Base-by-base conservation (phyloP, 2,329 filamentous ascomycete species). In the Sclerotinia spermophila region DNA sequence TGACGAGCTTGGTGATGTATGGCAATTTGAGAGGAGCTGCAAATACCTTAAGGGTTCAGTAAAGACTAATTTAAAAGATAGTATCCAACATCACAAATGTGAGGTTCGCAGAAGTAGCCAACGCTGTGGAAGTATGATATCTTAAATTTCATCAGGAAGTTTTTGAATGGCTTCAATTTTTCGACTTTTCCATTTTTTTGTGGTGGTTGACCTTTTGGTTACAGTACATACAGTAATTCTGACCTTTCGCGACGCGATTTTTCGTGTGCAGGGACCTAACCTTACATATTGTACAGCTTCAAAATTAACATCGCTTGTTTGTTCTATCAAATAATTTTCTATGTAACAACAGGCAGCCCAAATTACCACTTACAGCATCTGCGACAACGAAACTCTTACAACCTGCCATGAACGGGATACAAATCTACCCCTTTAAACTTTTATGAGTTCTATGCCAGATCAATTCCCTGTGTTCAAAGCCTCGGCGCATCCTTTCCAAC, bases 401-500 rank as follows among this genome's bases (percentile, higher is more conserved):
- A 61, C 21, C 38, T 59, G 53, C 33, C 55, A 68, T 68, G 51
- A 68, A 45, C 44, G 24, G 11, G 21, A 60, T 60, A 48, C n/a
- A n/a, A 35, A 61, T 21, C 24, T 40, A 44, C 13, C 19, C 30
- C 21, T 55, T 53, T 45, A 6, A 66, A 58, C 33, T 69, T 65
- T 33, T 27, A 44, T 69, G 53, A 66, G 60, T 66, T 69, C 58
- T 30, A 40, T 62, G 30, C 48, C 60, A 42, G 17, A 33, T 65
- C 38, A n/a, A 65, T 56, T 65, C 59, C 27, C 48, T 66, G 42
- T 40, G 27, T 53, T 24, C 33, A 51, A 70, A 71, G 72, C 44
- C 58, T 71, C 71, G 73, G 75, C 75, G 73, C 76, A 77, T 75
- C 69, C 66, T 73, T 58, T 51, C 70, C 64, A 72, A 72, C 71